Base-by-base conservation (phyloP, 2,329 filamentous ascomycete genomes). In the Chaetomiaceae sp. region DNA sequence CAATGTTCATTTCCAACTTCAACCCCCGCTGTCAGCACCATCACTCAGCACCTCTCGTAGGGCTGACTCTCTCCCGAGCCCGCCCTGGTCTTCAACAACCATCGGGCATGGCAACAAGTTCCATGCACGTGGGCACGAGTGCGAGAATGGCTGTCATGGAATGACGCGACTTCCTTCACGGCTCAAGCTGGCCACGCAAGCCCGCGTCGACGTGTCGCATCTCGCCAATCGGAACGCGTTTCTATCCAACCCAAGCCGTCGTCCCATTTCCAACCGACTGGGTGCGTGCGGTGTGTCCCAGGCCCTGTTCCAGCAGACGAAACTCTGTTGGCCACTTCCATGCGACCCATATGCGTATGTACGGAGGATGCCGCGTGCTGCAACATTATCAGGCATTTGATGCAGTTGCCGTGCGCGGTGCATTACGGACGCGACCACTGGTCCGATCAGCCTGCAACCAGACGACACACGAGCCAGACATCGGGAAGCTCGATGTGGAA, bases 191-290 rank as follows among this genome's bases (percentile, higher is more conserved):
- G 54, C 52, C 38, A 48, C 47, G 23, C 52, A 45, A 45, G 25
- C 31, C 40, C 44, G 42, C 54, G 51, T 48, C 49, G 55, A 55
- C 56, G 56, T 58, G 57, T 57, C 39, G 34, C 30, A 27, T 20
- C 21, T 44, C 51, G 39, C 59, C 57, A 61, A 61, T 61, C 48
- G 51, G 39, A 38, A 48, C 53, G 57, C 55, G 53, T 53, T 50
- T 17, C 38, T 25, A 7, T 35, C 45, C 41, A 37, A 48, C 40
- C 49, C 41, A 40, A 35, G 42, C 48, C 44, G 48, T 12, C 44
- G 45, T 50, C 50, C 46, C 47, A 55, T 55, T 53, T 57, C 56
- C 55, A 51, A 47, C 44, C 17, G 34, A 40, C 51, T 37, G 50
- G 45, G 33, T n/a, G n/a, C n/a, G n/a, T n/a, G n/a, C n/a, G n/a